Evolutionary conservation across 306 rosid species (phyloP).

Genomic region (Begonia fuchsioides): DNA sequence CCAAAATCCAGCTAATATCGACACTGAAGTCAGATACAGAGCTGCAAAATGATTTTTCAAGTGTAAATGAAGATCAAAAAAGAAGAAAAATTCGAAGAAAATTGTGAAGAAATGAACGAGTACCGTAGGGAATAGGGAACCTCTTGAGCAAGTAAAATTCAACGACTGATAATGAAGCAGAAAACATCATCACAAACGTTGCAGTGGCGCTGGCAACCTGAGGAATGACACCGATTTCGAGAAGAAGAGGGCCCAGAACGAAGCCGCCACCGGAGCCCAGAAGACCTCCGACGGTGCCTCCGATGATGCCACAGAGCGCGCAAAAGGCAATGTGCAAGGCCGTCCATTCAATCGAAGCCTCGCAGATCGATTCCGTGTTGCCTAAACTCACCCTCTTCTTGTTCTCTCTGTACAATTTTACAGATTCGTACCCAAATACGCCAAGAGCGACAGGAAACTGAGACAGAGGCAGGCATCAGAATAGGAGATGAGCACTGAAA

Average conservation of each 20-base stretch:
- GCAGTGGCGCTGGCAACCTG: slow-evolving; percentile 95
- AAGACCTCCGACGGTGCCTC: slow-evolving; percentile 75
- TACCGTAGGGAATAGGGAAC: slow-evolving; percentile 84
- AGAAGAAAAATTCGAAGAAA: not conserved
- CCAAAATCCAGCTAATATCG: slow-evolving; percentile 76
- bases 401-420: slow-evolving; percentile 49
- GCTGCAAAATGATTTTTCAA: slow-evolving; percentile 43
- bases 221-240: slow-evolving; percentile 85
- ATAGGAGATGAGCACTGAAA: not conserved
- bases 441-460: slow-evolving; percentile 62
- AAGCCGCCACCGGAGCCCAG: slow-evolving; percentile 93
- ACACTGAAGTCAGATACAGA: slow-evolving; percentile 45
- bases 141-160: slow-evolving; percentile 79
- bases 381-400: slow-evolving; percentile 49
- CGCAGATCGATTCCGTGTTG: slow-evolving; percentile 44
- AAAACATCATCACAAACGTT: slow-evolving; percentile 84
- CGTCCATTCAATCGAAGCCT: slow-evolving; percentile 80
- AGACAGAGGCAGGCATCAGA: slow-evolving; percentile 5
- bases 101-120: not conserved
- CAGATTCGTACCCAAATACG: slow-evolving; percentile 67
- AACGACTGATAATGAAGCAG: slow-evolving; percentile 67
- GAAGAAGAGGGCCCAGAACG: slow-evolving; percentile 72
- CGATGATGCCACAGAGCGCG: slow-evolving; percentile 61
- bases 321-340: slow-evolving; percentile 46
- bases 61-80: not conserved